A percentile compares a stretch with the other conserved stretches of the same genome.
These are phyloP conservation scores for Pyrenula aspistea DNA, from an alignment of 495 filamentous ascomycete species.

Conservation along the genomic window DNA sequence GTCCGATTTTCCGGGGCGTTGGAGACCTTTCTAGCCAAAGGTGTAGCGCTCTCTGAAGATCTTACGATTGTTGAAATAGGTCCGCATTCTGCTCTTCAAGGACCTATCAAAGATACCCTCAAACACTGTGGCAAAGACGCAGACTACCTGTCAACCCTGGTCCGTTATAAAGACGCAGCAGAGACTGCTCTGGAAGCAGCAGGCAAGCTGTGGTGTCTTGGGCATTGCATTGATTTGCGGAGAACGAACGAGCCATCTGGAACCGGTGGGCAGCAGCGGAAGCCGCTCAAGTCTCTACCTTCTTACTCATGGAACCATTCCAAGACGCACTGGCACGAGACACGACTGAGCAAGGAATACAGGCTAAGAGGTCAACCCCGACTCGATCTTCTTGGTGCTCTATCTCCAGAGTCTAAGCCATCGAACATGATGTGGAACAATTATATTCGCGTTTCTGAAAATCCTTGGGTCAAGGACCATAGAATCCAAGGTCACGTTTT, in stretches of 20 bases:
- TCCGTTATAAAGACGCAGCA: conserved; percentile 12
- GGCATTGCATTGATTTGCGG: conserved; percentile 10
- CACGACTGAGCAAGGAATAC: conserved; percentile 14
- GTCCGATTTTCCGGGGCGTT: conserved; percentile 24
- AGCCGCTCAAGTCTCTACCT: conserved; percentile 16
- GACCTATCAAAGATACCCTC: conserved; percentile 23
- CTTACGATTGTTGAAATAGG: conserved; percentile 36
- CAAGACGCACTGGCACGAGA: conserved; percentile 19
- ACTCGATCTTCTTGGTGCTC: conserved; percentile 18
- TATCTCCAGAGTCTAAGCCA: conserved; percentile 5
- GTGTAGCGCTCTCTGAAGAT: conserved; percentile 3
- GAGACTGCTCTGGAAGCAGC: conserved; percentile 8
- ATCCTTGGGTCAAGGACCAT: conserved; percentile 27
- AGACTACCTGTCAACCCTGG: conserved; percentile 13
- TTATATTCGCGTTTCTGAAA: conserved; percentile 12
- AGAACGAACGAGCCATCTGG: conserved; percentile 8
- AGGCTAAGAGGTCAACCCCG: conserved; percentile 13
- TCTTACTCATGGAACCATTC: conserved; percentile 23
- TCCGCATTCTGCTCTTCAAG: conserved; percentile 30
- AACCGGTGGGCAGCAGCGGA: conserved; percentile 1
- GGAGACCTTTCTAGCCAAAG: background rate
- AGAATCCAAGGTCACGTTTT: conserved; percentile 13
- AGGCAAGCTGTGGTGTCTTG: conserved; percentile 11
- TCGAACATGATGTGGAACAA: conserved; percentile 17
- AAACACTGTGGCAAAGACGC: conserved; percentile 1